Conservation (phyloP, 768 basidiomycete genomes). For the Dentipellis fragilis region DNA sequence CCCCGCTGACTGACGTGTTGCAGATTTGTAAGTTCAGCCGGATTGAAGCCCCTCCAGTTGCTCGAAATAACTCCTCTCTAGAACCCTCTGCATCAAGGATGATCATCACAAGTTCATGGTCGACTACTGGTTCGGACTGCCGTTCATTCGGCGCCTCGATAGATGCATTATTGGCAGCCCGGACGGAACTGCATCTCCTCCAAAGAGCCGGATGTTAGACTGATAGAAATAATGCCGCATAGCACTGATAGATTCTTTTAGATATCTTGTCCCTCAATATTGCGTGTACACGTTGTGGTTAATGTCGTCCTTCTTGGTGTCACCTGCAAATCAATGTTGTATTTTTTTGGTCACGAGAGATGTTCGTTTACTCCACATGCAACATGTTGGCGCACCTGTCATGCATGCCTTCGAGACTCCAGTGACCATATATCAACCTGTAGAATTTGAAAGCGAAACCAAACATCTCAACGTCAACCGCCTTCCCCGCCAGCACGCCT, state of each 20-base stretch:
- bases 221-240: background rate
- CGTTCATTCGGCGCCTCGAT: constrained; percentile 14
- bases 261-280: background rate
- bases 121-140: constrained; percentile 33
- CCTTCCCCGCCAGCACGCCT: background rate
- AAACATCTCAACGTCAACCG: background rate
- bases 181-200: background rate
- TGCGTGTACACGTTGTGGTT: background rate
- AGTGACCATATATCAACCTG: no score
- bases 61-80: constrained; percentile 14
- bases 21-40: constrained; percentile 17
- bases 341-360: background rate
- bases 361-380: background rate
- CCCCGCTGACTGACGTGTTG: background rate
- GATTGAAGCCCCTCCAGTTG: background rate
- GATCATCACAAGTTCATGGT: constrained; percentile 40
- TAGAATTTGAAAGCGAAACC: no score
- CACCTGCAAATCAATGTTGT: background rate
- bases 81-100: constrained; percentile 54
- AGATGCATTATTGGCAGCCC: background rate
- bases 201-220: background rate
- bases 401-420: no score
- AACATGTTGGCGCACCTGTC: background rate
- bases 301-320: background rate
- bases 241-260: background rate